Percentiles rank a stretch among this genome's conserved stretches.
phyloP scores from a whole-genome alignment of 2,329 filamentous ascomycete genomes.

The Oidium heveae region DNA sequence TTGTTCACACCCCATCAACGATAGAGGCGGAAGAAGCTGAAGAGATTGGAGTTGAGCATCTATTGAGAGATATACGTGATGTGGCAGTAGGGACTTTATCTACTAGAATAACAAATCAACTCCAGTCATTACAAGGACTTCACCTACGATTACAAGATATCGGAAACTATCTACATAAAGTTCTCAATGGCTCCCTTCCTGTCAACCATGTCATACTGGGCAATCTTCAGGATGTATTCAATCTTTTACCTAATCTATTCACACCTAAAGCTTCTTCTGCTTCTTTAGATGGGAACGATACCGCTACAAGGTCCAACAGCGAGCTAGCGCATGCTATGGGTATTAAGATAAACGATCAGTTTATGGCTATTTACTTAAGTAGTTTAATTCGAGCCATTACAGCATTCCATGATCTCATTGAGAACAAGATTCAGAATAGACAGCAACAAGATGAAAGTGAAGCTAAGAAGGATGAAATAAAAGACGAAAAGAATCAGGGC shows the following conservation, averaged over 20 bases:
- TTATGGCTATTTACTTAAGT: slow-evolving; percentile 95
- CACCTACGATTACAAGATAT: slow-evolving; percentile 90
- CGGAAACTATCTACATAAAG: slow-evolving; percentile 83
- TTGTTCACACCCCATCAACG: slow-evolving; percentile 92
- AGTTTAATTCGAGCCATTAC: slow-evolving; percentile 94
- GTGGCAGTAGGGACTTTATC: slow-evolving; percentile 92
- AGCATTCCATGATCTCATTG: slow-evolving; percentile 94
- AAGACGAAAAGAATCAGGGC: slow-evolving; percentile 29
- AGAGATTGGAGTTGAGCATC: slow-evolving; percentile 94
- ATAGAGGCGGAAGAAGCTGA: slow-evolving; percentile 98
- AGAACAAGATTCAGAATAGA: slow-evolving; percentile 99
- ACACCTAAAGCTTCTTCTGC: slow-evolving; percentile 46
- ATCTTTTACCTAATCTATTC: slow-evolving; percentile 84
- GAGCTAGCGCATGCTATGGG: slow-evolving; percentile 93
- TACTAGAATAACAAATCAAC: slow-evolving; percentile 87
- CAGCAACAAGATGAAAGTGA: slow-evolving; percentile 95
- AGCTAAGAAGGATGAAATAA: slow-evolving; percentile 37
- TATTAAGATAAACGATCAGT: slow-evolving; percentile 96
- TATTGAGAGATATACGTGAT: slow-evolving; percentile 91
- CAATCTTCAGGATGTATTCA: slow-evolving; percentile 98
- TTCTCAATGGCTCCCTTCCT: slow-evolving; percentile 73
- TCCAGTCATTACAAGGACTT: slow-evolving; percentile 88
- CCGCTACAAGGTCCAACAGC: slow-evolving; percentile 34
- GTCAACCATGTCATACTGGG: slow-evolving; percentile 95
- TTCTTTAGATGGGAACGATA: slow-evolving; percentile 19